Percentiles rank a stretch among this genome's conserved stretches.
Evolutionary conservation across 179 eudicot species (phyloP).

Genomic region (Heliamphora ciliata): DNA sequence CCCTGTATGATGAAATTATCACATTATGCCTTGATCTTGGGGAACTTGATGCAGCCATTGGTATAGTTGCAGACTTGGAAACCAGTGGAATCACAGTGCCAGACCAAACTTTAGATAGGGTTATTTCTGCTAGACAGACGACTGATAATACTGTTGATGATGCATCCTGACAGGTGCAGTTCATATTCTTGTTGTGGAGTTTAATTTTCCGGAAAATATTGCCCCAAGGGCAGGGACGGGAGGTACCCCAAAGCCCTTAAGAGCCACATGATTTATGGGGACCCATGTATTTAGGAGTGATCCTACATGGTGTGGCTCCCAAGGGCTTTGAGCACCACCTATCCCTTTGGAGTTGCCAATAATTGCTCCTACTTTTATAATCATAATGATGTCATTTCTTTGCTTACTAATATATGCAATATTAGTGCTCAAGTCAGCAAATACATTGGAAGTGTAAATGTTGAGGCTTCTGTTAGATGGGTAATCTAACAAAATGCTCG

Average conservation of each 20-base stretch:
- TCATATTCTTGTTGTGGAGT: neutral
- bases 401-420: neutral
- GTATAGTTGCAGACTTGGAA: slow-evolving; percentile 88
- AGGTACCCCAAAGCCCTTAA: no score
- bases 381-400: neutral
- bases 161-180: slow-evolving; percentile 22
- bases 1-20: slow-evolving; percentile 82
- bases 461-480: neutral
- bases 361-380: no score
- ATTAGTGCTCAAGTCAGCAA: neutral
- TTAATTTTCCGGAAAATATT: no score
- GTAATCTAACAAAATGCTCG: no score
- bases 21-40: slow-evolving; percentile 76
- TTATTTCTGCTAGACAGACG: slow-evolving; percentile 66
- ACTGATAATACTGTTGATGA: slow-evolving; percentile 37
- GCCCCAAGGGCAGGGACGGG: no score
- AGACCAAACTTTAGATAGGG: slow-evolving; percentile 78
- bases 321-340: no score
- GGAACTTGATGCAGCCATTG: slow-evolving; percentile 89
- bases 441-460: neutral
- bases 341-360: no score
- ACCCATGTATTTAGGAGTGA: no score
- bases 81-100: slow-evolving; percentile 70
- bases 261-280: no score
- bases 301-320: no score